A percentile compares a stretch with the other conserved stretches of the same genome.
Conservation (phyloP, 148 eudicot species). For the Silene uniflora region DNA sequence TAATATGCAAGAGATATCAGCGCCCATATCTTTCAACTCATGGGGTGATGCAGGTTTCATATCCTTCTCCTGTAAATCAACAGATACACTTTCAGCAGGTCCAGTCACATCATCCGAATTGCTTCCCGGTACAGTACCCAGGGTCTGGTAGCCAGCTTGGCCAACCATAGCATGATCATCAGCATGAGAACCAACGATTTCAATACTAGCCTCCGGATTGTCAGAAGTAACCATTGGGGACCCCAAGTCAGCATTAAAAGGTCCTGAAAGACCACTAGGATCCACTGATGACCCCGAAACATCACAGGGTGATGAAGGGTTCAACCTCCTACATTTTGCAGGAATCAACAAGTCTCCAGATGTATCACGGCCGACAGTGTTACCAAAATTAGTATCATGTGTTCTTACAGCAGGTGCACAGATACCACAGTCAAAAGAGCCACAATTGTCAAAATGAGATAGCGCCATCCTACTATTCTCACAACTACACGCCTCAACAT, state of each 20-base stretch:
- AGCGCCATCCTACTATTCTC: constrained; percentile 26
- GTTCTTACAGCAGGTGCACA: constrained; percentile 41
- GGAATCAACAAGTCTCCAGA: constrained; percentile 25
- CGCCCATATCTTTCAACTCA: constrained; percentile 18
- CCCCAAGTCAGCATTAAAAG: constrained; percentile 15
- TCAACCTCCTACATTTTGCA: constrained; percentile 40
- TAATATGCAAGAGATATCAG: constrained; percentile 18
- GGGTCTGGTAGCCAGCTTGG: constrained; percentile 22
- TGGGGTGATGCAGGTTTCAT: constrained; percentile 20
- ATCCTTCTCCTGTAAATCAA: constrained; percentile 21
- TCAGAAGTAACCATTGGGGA: constrained; percentile 24
- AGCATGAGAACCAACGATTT: constrained; percentile 11
- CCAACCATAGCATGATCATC: constrained; percentile 9
- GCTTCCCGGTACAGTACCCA: constrained; percentile 20
- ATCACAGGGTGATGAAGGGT: constrained; percentile 20
- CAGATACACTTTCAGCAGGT: constrained; percentile 28
- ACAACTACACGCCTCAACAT: constrained; percentile 38
- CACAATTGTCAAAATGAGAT: constrained; percentile 51
- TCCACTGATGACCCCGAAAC: constrained; percentile 24
- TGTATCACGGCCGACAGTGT: not conserved
- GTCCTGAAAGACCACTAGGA: constrained; percentile 24
- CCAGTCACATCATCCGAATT: constrained; percentile 14
- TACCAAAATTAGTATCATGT: constrained; percentile 11
- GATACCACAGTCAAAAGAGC: constrained; percentile 31
- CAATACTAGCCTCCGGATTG: constrained; percentile 20